phyloP scores from a whole-genome alignment of 768 basidiomycete genomes.

The Termitomyces eurrhizus region DNA sequence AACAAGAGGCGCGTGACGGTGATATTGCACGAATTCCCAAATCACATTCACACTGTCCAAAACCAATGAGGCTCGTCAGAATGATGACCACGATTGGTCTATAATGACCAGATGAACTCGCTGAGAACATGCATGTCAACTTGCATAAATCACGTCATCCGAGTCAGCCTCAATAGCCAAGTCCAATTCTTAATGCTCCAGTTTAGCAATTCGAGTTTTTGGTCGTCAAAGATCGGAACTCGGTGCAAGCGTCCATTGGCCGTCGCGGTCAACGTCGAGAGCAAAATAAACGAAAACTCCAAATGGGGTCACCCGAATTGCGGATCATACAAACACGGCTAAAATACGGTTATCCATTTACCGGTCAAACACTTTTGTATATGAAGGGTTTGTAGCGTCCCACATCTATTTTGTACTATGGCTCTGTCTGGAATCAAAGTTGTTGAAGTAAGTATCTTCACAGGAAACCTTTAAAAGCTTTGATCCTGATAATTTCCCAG shows the following conservation, averaged over 20 bases:
- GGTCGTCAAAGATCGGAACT: not conserved
- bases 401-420: constrained; percentile 9
- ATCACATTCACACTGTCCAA: not conserved
- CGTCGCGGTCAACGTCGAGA: not conserved
- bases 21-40: not conserved
- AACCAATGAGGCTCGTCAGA: not conserved
- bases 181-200: too few species aligned
- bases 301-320: not conserved
- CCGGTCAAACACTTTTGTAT: not conserved
- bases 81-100: not conserved
- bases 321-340: not conserved
- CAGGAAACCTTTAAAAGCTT: not conserved
- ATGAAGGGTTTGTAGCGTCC: not conserved
- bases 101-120: not conserved
- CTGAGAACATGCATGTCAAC: not conserved
- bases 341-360: not conserved
- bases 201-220: too few species aligned
- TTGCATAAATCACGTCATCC: too few species aligned
- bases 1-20: not conserved
- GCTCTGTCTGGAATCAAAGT: constrained; percentile 20
- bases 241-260: not conserved
- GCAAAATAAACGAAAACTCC: not conserved
- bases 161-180: not conserved
- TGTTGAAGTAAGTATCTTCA: constrained; percentile 17
- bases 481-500: constrained; percentile 27